These are phyloP conservation scores for Cyberlindnera nakhonratchasimensis DNA, from an alignment of 805 yeast species.

Conservation along the genomic window DNA sequence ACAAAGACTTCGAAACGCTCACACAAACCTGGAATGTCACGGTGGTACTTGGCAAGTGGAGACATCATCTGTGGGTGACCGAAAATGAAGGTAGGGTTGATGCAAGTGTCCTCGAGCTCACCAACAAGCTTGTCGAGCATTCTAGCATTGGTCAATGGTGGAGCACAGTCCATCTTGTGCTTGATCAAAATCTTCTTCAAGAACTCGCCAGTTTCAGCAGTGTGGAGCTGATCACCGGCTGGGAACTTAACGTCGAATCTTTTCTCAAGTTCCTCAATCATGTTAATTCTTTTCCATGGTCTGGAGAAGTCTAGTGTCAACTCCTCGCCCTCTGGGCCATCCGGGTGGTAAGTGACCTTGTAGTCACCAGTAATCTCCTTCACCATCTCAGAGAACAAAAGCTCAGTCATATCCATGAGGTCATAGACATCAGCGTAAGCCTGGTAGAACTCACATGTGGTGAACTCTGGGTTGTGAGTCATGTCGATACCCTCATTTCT, in stretches of 20 bases:
- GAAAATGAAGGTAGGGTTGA: constrained; percentile 95
- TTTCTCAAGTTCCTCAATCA: constrained; percentile 95
- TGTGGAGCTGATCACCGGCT: constrained; percentile 90
- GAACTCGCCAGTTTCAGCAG: constrained; percentile 89
- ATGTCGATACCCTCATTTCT: constrained; percentile 98
- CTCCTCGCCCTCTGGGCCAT: constrained; percentile 82
- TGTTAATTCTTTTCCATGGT: constrained; percentile 98
- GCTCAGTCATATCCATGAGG: constrained; percentile 88
- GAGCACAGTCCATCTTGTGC: constrained; percentile 80
- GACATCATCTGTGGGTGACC: constrained; percentile 99
- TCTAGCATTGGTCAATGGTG: constrained; percentile 95
- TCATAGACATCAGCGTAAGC: constrained; percentile 97
- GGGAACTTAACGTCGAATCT: constrained; percentile 86
- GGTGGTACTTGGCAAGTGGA: constrained; percentile 94
- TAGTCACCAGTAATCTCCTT: constrained; percentile 91
- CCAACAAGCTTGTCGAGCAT: constrained; percentile 98
- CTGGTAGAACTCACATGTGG: constrained; percentile 97
- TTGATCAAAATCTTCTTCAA: constrained; percentile 74
- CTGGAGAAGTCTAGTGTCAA: constrained; percentile 82
- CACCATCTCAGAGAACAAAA: constrained; percentile 94
- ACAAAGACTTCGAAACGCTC: constrained; percentile 98
- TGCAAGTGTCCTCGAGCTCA: constrained; percentile 89
- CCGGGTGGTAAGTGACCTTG: constrained; percentile 85
- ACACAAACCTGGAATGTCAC: constrained; percentile 90
- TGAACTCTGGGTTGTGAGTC: constrained; percentile 99